Conservation (phyloP, 345 rosid genomes). For the Eucalyptus camaldulensis region DNA sequence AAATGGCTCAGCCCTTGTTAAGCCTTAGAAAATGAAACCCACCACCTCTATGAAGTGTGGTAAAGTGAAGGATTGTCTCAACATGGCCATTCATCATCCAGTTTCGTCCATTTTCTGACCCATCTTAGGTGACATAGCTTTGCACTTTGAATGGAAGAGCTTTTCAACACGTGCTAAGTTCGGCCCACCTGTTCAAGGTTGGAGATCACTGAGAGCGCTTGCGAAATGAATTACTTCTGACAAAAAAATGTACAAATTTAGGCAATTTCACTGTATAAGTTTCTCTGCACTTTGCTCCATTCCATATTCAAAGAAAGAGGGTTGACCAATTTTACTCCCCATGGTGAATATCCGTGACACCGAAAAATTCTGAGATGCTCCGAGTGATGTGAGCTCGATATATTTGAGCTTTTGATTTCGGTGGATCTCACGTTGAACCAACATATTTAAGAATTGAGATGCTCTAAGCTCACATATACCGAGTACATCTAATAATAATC, state of each 20-base stretch:
- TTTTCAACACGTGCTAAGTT: not conserved
- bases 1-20: not conserved
- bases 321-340: not conserved
- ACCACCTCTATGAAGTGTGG: not conserved
- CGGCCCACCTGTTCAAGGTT: not conserved
- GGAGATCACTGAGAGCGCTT: not conserved
- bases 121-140: not conserved
- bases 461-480: not conserved
- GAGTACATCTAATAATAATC: not conserved
- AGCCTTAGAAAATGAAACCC: not conserved
- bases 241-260: not conserved
- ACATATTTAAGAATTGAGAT: not conserved
- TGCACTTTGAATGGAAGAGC: not conserved
- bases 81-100: not conserved
- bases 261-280: not conserved
- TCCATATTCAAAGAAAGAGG: not conserved
- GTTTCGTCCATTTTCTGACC: not conserved
- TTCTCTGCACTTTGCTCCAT: not conserved
- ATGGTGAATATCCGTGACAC: not conserved
- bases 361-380: not conserved
- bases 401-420: not conserved
- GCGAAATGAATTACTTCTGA: not conserved
- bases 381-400: not conserved
- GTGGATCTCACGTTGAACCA: rapidly evolving
- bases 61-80: not conserved